Percentiles rank a stretch among this genome's conserved stretches.
Evolutionary conservation across 1,139 yeast genomes (phyloP).

Genomic region (Candida tunisiensis): DNA sequence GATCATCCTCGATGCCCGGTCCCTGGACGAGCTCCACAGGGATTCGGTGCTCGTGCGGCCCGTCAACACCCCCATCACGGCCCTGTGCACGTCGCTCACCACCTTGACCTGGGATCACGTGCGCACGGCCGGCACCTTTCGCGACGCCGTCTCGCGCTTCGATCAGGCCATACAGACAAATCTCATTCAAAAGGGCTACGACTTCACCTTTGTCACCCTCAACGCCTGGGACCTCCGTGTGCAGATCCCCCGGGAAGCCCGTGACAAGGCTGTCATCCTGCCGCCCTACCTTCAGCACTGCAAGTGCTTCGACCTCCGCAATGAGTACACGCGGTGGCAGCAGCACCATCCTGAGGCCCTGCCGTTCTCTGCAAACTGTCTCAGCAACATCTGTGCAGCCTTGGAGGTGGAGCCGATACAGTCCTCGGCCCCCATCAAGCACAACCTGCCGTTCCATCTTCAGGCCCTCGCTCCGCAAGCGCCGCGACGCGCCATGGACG

Average conservation of each 20-base stretch:
- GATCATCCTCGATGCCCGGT: constrained; percentile 29
- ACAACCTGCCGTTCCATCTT: no score
- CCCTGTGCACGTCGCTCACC: constrained; percentile 30
- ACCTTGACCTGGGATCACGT: constrained; percentile 50
- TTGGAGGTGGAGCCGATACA: constrained; percentile 48
- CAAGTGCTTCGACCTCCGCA: constrained; percentile 55
- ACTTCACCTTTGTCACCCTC: constrained; percentile 51
- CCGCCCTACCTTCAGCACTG: constrained; percentile 70
- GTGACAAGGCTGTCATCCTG: constrained; percentile 53
- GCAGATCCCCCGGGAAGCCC: constrained; percentile 64
- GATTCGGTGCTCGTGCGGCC: constrained; percentile 43
- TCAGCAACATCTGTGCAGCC: constrained; percentile 39
- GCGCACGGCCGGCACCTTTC: constrained; percentile 29
- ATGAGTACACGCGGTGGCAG: constrained; percentile 63
- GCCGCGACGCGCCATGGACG: constrained; percentile 24
- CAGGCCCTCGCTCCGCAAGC: constrained; percentile 10
- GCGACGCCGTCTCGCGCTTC: constrained; percentile 40
- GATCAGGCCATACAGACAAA: constrained; percentile 32
- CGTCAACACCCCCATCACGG: constrained; percentile 49
- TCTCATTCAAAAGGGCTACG: constrained; percentile 26
- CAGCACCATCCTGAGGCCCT: constrained; percentile 44
- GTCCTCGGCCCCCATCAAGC: no score
- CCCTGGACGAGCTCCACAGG: constrained; percentile 12
- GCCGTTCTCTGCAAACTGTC: constrained; percentile 31
- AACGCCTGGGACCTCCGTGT: constrained; percentile 59